Base-by-base conservation (phyloP, 495 filamentous ascomycete species). In the Penicillium antarcticum region DNA sequence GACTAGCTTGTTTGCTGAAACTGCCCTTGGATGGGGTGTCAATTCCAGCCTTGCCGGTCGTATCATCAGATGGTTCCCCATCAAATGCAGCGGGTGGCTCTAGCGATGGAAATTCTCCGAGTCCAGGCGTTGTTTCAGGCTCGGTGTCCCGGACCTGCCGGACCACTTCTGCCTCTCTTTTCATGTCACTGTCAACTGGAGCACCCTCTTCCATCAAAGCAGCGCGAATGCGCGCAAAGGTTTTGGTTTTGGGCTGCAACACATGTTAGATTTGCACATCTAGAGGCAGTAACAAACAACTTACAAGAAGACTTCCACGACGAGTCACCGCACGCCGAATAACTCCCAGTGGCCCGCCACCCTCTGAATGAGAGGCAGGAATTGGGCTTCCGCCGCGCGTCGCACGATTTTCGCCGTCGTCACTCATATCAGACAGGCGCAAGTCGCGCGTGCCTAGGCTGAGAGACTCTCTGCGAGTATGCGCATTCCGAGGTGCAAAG, bases 141-240 rank as follows among this genome's bases (percentile, higher is more conserved):
- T 85, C 79, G 47, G 79, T 83, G 67, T 97, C 92, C 14, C 89
- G 87, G 29, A 96, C 92, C 68, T 96, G 95, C 2, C 88, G 86
- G 48, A 97, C 87, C 1, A 97, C 91, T 70, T 97, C 91, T 11
- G 92, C 90, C 74, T 99, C 94, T 34, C 90, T 87, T 48, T 87
- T 86, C 53, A 91, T 80, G 66, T 99, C 94, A 36, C 84, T 85
- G 54, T 97, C 95, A 23, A 95, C 67, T 0, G 94, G 94, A 0
- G 90, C 80, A 33, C 80, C 80, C 70, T 99, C 94, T 68, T 97
- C 94, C 42, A 85, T 75, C 1, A 99, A 80, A 6, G 89, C 89
- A 9, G 94, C 95, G 42, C 87, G 83, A 58, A 99, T 95, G 3
- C 94, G 87, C 2, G 92, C 90, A 68, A 97, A 97, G 0, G 82